Evolutionary conservation across 495 filamentous ascomycete species (phyloP).

Genomic region (Cryomyces antarcticus): DNA sequence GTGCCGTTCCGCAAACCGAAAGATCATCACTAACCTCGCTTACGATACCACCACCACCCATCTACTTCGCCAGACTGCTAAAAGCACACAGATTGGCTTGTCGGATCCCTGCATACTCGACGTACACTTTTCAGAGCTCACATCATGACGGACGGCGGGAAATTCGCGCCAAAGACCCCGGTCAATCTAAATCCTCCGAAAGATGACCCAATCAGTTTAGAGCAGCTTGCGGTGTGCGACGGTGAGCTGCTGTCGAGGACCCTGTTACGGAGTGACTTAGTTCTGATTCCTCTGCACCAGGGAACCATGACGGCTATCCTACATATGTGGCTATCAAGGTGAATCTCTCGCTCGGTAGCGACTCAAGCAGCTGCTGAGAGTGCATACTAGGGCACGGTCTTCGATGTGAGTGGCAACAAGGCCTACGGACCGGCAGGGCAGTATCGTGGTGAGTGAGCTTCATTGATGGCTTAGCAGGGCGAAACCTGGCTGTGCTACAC

Average conservation of each 20-base stretch:
- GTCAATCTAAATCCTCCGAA: slow-evolving; percentile 72
- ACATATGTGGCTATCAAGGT: slow-evolving; percentile 85
- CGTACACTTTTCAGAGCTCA: too few species aligned
- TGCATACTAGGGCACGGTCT: slow-evolving; percentile 54
- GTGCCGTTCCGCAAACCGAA: too few species aligned
- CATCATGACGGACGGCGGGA: too few species aligned
- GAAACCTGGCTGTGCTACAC: too few species aligned
- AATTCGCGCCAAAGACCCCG: slow-evolving; percentile 74
- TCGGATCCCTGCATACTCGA: too few species aligned
- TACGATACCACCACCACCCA: too few species aligned
- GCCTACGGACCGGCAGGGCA: slow-evolving; percentile 66
- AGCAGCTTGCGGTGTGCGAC: slow-evolving; percentile 60
- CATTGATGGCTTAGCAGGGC: too few species aligned
- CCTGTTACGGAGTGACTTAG: not conserved
- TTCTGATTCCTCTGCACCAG: slow-evolving; percentile 14
- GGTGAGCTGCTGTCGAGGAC: slow-evolving; percentile 30
- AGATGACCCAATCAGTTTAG: slow-evolving; percentile 57
- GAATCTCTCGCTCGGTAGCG: not conserved
- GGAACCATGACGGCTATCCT: slow-evolving; percentile 41
- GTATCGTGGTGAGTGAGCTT: slow-evolving; percentile 54
- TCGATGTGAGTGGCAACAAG: slow-evolving; percentile 75
- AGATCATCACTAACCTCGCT: too few species aligned
- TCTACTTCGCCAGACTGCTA: too few species aligned
- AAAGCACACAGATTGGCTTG: too few species aligned
- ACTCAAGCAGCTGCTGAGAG: not conserved